Evolutionary conservation across 2,329 filamentous ascomycete species (phyloP).

Genomic region (Harringtonia lauricola): DNA sequence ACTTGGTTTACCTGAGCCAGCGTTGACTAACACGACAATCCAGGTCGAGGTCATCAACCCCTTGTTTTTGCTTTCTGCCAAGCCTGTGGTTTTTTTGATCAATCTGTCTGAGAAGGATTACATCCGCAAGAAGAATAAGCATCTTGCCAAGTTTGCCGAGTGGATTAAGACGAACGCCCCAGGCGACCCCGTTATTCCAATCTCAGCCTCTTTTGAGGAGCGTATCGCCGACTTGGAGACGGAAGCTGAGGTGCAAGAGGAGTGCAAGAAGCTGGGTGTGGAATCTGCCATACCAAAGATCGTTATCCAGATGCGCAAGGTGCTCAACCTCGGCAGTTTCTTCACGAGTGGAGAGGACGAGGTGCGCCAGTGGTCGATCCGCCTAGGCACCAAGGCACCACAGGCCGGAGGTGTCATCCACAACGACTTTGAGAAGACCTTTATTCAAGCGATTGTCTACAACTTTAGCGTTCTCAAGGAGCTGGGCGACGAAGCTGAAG

Average conservation of each 20-base stretch:
- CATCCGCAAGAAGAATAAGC: constrained; percentile 98
- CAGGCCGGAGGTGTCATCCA: constrained; percentile 97
- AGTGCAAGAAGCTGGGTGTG: constrained; percentile 79
- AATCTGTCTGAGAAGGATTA: constrained; percentile 97
- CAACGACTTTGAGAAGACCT: constrained; percentile 98
- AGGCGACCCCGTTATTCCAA: constrained; percentile 83
- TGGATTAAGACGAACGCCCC: constrained; percentile 89
- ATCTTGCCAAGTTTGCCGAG: constrained; percentile 82
- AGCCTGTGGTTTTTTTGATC: constrained; percentile 93
- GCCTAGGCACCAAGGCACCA: constrained; percentile 93
- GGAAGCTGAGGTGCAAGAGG: constrained; percentile 67
- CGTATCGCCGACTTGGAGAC: constrained; percentile 71
- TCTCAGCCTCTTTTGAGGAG: constrained; percentile 90
- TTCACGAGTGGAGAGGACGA: constrained; percentile 95
- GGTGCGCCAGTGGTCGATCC: constrained; percentile 96
- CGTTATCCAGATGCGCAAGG: constrained; percentile 85
- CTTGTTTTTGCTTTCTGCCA: constrained; percentile 86
- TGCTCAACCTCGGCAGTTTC: constrained; percentile 83
- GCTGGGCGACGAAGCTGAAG: constrained; percentile 73
- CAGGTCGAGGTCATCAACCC: constrained; percentile 98
- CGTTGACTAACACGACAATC: neutral
- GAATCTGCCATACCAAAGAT: constrained; percentile 89
- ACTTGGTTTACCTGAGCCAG: neutral
- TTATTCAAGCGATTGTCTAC: constrained; percentile 93
- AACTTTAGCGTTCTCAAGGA: constrained; percentile 78